phyloP scores from a whole-genome alignment of 2,329 filamentous ascomycete species.

The Alternaria brassicae region DNA sequence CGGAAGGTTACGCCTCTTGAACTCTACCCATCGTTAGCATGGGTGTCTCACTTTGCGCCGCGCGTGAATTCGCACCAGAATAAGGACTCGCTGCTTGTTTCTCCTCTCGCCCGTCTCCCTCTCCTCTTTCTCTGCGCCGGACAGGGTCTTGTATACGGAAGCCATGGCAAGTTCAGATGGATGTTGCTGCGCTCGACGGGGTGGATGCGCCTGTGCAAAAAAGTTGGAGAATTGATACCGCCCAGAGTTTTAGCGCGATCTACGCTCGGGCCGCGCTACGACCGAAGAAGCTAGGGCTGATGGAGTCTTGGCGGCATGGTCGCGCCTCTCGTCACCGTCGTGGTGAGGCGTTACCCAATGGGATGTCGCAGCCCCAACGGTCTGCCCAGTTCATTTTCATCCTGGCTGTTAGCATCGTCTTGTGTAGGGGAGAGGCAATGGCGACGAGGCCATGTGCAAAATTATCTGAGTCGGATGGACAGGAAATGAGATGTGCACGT shows the following conservation, averaged over 20 bases:
- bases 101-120: conserved; percentile 46
- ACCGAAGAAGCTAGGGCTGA: conserved; percentile 7
- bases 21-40: conserved; percentile 56
- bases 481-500: conserved; percentile 3
- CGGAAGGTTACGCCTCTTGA: conserved; percentile 93
- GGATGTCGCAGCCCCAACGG: conserved; percentile 14
- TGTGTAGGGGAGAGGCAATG: not conserved
- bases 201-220: conserved; percentile 22
- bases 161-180: conserved; percentile 53
- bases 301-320: conserved; percentile 18
- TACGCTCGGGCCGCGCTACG: conserved; percentile 18
- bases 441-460: not conserved
- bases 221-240: conserved; percentile 37
- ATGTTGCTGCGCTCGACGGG: conserved; percentile 21
- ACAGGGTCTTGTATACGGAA: conserved; percentile 64
- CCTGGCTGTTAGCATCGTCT: conserved; percentile 12
- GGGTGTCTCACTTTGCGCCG: conserved; percentile 1
- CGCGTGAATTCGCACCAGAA: conserved; percentile 60
- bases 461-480: not conserved
- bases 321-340: conserved; percentile 33
- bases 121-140: conserved; percentile 51
- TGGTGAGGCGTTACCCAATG: conserved; percentile 29
- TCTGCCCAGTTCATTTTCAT: conserved; percentile 17
- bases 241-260: conserved; percentile 32
- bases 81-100: conserved; percentile 72